A percentile compares a stretch with the other conserved stretches of the same genome.
phyloP scores from a whole-genome alignment of 768 basidiomycete genomes.

The Ramaria sp. region DNA sequence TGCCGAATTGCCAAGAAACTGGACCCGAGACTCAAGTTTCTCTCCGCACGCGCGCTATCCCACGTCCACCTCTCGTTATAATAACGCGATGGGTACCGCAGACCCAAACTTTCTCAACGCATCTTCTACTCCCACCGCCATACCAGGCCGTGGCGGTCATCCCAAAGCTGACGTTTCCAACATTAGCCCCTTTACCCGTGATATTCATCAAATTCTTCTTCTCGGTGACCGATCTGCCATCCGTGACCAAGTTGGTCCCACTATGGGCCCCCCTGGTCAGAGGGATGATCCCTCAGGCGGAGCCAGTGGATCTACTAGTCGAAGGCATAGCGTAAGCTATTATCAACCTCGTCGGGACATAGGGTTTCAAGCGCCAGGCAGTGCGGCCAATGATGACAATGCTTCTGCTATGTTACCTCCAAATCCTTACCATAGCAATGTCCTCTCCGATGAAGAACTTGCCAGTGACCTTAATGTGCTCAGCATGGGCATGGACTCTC shows the following conservation, averaged over 20 bases:
- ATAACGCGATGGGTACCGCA: background rate
- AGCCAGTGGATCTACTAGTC: constrained; percentile 72
- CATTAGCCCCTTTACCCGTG: constrained; percentile 78
- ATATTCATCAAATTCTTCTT: constrained; percentile 61
- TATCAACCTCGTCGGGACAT: constrained; percentile 63
- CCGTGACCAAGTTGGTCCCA: constrained; percentile 35
- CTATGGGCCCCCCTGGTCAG: constrained; percentile 36
- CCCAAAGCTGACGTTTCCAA: constrained; percentile 49
- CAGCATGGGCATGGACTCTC: constrained; percentile 29
- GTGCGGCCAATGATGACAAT: constrained; percentile 31
- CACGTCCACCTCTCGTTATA: constrained; percentile 4
- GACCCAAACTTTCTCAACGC: constrained; percentile 7
- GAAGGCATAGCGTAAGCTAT: constrained; percentile 75
- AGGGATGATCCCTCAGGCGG: constrained; percentile 23
- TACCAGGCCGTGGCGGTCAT: constrained; percentile 19
- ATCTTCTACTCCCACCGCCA: constrained; percentile 20
- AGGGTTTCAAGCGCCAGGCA: constrained; percentile 54
- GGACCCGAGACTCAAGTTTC: constrained; percentile 13
- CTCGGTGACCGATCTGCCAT: constrained; percentile 64
- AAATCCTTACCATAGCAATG: constrained; percentile 5
- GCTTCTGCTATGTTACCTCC: constrained; percentile 3
- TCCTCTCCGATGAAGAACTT: constrained; percentile 73
- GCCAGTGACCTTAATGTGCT: constrained; percentile 51
- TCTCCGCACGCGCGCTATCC: constrained; percentile 43
- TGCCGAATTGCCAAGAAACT: constrained; percentile 36